Percentiles rank a stretch among this genome's conserved stretches.
Conservation (phyloP, 768 basidiomycete species). For the Termitomyces sp. region DNA sequence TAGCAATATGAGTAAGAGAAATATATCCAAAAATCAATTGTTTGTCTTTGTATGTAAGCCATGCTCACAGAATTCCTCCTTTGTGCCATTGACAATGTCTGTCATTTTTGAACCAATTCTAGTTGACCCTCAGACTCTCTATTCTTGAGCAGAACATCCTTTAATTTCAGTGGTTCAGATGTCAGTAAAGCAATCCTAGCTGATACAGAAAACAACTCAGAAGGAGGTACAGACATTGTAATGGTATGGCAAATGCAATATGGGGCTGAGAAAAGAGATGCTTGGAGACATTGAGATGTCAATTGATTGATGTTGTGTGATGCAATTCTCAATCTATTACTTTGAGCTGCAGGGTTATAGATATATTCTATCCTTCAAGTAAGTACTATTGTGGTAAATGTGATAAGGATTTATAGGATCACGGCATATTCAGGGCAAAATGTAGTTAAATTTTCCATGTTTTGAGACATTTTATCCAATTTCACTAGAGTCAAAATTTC, state of each 20-base stretch:
- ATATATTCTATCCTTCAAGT: background rate
- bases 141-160: background rate
- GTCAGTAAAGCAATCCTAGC: background rate
- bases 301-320: no score
- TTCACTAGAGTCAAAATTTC: background rate
- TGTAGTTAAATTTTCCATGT: background rate
- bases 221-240: background rate
- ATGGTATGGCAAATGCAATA: background rate
- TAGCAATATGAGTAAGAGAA: no score
- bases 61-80: no score
- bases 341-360: no score
- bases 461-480: background rate
- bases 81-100: no score
- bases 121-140: no score
- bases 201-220: background rate
- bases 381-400: background rate
- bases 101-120: no score
- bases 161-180: background rate
- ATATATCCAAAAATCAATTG: no score
- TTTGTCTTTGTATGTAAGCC: no score
- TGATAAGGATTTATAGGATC: background rate
- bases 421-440: background rate
- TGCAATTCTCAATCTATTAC: no score
- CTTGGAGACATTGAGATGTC: background rate
- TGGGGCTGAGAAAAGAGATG: background rate